A percentile compares a stretch with the other conserved stretches of the same genome.
Conservation (phyloP, 352 stramenopile genomes). For the Pseudoperonospora humuli region DNA sequence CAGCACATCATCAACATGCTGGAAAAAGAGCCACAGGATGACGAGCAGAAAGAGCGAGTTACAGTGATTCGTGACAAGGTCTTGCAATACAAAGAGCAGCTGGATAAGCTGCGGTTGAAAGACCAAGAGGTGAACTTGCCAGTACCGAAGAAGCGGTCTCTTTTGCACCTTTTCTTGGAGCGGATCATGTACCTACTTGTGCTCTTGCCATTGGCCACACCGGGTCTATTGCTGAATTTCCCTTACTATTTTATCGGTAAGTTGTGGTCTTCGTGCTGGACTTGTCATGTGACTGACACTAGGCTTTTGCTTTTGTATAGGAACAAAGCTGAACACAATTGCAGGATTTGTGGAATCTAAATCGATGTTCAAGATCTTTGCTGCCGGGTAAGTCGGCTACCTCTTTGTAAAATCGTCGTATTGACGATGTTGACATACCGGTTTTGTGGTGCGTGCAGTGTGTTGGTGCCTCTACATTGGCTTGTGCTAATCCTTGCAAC, state of each 20-base stretch:
- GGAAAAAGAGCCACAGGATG: conserved; percentile 32
- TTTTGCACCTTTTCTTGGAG: conserved; percentile 56
- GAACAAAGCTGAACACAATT: conserved; percentile 57
- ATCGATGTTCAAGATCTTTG: conserved; percentile 80
- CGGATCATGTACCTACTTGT: conserved; percentile 60
- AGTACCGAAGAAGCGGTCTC: conserved; percentile 39
- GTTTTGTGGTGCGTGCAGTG: conserved; percentile 19
- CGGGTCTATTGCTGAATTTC: conserved; percentile 60
- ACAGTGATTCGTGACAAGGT: conserved; percentile 42
- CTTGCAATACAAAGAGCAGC: conserved; percentile 44
- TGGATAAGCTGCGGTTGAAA: conserved; percentile 54
- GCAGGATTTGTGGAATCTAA: conserved; percentile 66
- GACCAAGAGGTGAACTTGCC: conserved; percentile 58
- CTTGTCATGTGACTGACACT: background rate
- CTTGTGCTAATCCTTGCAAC: conserved; percentile 46
- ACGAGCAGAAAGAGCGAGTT: conserved; percentile 31
- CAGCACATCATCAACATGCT: conserved; percentile 75
- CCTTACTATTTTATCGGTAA: conserved; percentile 76
- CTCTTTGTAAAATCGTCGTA: background rate
- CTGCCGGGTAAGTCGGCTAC: conserved; percentile 32
- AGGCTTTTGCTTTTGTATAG: conserved; percentile 13
- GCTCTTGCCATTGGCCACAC: conserved; percentile 55
- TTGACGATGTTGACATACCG: conserved; percentile 6
- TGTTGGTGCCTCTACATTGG: conserved; percentile 65
- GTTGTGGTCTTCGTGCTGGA: conserved; percentile 4